These are phyloP conservation scores for Xylariaceae sp. DNA, from an alignment of 2,329 filamentous ascomycete genomes.

Conservation along the genomic window DNA sequence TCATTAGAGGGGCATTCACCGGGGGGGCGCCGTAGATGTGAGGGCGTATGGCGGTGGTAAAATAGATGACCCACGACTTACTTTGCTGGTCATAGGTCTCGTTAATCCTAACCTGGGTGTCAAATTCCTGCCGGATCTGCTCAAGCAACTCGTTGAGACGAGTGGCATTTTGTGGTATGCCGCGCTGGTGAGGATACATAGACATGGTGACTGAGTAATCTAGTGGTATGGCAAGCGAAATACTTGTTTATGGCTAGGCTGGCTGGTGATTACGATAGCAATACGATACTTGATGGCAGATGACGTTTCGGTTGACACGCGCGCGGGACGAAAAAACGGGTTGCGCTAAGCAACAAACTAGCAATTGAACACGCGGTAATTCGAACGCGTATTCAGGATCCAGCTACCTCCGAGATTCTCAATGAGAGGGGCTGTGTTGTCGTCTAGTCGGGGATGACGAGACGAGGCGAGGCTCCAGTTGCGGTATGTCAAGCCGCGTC, in stretches of 20 bases:
- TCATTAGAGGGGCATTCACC: slow-evolving; percentile 9
- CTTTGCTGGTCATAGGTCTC: slow-evolving; percentile 91
- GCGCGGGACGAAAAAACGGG: too few relatives aligned
- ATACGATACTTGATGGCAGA: too few relatives aligned
- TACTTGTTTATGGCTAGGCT: neutral
- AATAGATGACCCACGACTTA: slow-evolving; percentile 55
- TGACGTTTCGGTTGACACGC: too few relatives aligned
- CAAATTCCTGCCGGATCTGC: slow-evolving; percentile 85
- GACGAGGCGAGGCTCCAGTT: slow-evolving; percentile 18
- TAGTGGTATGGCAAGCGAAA: neutral
- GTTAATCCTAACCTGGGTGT: slow-evolving; percentile 73
- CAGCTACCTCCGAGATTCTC: too few relatives aligned
- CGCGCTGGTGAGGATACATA: slow-evolving; percentile 84
- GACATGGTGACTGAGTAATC: slow-evolving; percentile 43
- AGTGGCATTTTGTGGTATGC: slow-evolving; percentile 60
- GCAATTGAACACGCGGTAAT: too few relatives aligned
- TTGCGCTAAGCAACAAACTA: too few relatives aligned
- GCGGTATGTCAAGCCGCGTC: slow-evolving; percentile 22
- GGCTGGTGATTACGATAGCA: too few relatives aligned
- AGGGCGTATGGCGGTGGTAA: neutral
- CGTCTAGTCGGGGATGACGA: slow-evolving; percentile 11
- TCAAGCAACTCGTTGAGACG: slow-evolving; percentile 91
- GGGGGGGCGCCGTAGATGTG: too few relatives aligned
- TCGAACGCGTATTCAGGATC: too few relatives aligned
- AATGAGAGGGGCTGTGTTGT: too few relatives aligned